phyloP scores from a whole-genome alignment of 345 rosid species.

The Eucalyptus erythrocorys region DNA sequence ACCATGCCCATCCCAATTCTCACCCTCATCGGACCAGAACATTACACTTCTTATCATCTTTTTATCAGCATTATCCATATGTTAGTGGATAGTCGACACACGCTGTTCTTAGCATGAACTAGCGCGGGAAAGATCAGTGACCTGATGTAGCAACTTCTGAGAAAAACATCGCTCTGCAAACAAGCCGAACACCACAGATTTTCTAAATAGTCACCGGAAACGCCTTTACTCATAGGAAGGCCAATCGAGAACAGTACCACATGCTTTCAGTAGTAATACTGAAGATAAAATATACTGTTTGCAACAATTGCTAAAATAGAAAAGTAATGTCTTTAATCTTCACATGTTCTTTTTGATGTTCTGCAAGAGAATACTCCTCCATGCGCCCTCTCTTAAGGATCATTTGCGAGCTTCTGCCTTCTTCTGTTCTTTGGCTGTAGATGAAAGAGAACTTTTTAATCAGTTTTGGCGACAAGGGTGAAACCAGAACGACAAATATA shows the following conservation, averaged over 20 bases:
- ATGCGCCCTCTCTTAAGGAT: not conserved
- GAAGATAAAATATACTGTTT: not conserved
- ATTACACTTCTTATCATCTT: too few species aligned
- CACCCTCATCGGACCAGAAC: too few species aligned
- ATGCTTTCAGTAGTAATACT: not conserved
- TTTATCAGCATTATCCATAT: too few species aligned
- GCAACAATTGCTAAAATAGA: not conserved
- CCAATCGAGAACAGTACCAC: not conserved
- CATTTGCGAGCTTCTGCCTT: conserved; percentile 52
- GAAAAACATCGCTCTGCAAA: not conserved
- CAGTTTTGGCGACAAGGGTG: not conserved
- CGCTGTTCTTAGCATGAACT: not conserved
- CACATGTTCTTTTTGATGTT: not conserved
- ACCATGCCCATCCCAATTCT: too few species aligned
- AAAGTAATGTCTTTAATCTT: not conserved
- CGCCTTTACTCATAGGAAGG: not conserved
- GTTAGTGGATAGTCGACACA: too few species aligned
- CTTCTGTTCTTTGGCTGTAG: conserved; percentile 54
- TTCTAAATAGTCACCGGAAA: not conserved
- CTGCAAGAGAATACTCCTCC: not conserved
- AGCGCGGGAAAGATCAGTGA: not conserved
- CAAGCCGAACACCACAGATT: not conserved
- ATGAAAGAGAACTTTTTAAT: not conserved
- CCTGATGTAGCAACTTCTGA: not conserved
- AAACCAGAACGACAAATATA: not conserved